A percentile compares a stretch with the other conserved stretches of the same genome.
Conservation (phyloP, 2,329 filamentous ascomycete species). For the Diaporthe humulicola region DNA sequence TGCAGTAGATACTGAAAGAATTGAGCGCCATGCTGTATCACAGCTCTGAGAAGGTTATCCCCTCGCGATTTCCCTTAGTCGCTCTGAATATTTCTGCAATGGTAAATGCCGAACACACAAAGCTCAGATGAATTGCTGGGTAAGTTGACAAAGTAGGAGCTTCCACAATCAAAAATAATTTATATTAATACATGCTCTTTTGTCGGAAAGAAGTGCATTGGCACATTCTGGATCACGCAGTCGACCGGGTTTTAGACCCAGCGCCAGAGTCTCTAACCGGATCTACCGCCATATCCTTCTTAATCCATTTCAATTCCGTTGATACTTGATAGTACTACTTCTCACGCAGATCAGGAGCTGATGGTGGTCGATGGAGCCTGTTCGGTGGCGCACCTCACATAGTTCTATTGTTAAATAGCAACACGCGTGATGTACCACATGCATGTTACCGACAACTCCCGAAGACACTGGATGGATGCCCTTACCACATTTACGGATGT, state of each 20-base stretch:
- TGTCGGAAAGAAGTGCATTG: neutral
- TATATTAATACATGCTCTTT: neutral
- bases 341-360: neutral
- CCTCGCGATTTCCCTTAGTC: neutral
- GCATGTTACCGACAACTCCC: too few species aligned
- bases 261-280: neutral
- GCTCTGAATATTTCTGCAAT: neutral
- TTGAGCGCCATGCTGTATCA: neutral
- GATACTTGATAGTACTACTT: too few species aligned
- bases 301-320: neutral
- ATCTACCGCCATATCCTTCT: neutral
- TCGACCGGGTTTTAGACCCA: neutral
- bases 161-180: accelerated
- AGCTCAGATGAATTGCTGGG: neutral
- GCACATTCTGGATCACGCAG: neutral
- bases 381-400: neutral
- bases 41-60: neutral
- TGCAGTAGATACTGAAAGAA: neutral
- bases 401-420: neutral
- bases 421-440: too few species aligned
- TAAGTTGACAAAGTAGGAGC: neutral
- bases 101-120: neutral
- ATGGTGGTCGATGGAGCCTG: neutral
- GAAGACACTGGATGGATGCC: too few species aligned
- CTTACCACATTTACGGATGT: too few species aligned